Evolutionary conservation across 768 basidiomycete species (phyloP).

Genomic region (Pilatotrama ljubarskyi): DNA sequence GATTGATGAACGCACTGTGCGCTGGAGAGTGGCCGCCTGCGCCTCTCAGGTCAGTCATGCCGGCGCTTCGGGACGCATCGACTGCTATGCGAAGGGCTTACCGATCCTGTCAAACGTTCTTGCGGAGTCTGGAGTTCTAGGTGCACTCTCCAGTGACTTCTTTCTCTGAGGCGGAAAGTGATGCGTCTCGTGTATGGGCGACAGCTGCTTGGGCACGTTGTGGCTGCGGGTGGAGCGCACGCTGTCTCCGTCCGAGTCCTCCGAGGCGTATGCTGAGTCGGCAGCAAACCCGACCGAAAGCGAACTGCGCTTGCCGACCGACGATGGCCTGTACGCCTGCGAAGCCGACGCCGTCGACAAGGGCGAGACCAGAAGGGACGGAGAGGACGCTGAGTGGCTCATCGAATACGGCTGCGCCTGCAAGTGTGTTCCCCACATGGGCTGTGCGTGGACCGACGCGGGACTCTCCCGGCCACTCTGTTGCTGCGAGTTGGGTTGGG

Average conservation of each 20-base stretch:
- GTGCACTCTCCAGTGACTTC: slow-evolving; percentile 28
- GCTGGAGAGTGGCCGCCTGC: slow-evolving; percentile 17
- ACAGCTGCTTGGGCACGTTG: slow-evolving; percentile 46
- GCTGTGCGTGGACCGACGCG: slow-evolving; percentile 7
- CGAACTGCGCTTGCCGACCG: slow-evolving; percentile 20
- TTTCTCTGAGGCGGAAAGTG: slow-evolving; percentile 55
- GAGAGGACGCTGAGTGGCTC: slow-evolving; percentile 20
- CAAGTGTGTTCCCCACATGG: slow-evolving; percentile 3
- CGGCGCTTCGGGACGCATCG: neutral
- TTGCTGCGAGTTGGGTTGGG: neutral
- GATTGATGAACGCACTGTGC: slow-evolving; percentile 58
- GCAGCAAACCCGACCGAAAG: slow-evolving; percentile 8
- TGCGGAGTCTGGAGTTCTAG: slow-evolving; percentile 33
- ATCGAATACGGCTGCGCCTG: slow-evolving; percentile 6
- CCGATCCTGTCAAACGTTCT: slow-evolving; percentile 27
- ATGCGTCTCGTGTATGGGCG: slow-evolving; percentile 64
- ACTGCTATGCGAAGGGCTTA: slow-evolving; percentile 21
- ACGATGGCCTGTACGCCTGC: slow-evolving; percentile 6
- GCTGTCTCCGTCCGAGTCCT: slow-evolving; percentile 21
- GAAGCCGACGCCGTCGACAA: slow-evolving; percentile 2
- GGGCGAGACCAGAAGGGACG: slow-evolving; percentile 16
- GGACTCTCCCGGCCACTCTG: slow-evolving; percentile 12
- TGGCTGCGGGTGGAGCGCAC: slow-evolving; percentile 33
- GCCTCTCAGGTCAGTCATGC: neutral
- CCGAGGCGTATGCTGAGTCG: slow-evolving; percentile 12